Evolutionary conservation across 805 yeast species (phyloP).

Genomic region (Nadsonia fulvescens): DNA sequence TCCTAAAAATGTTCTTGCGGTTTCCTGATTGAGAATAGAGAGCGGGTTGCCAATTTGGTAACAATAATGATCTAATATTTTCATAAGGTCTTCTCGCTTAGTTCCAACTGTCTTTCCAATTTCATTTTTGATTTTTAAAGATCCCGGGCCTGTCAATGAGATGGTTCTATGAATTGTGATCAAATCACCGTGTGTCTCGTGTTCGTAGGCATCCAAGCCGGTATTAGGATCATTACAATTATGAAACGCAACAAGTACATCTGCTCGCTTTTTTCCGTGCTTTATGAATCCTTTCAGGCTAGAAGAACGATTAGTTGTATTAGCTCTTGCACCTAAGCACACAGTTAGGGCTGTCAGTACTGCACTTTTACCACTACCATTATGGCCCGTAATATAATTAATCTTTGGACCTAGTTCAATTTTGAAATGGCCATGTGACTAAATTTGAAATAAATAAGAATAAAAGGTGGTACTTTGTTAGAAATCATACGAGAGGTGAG

Average conservation of each 20-base stretch:
- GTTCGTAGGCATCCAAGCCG: slow-evolving; percentile 48
- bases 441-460: no score
- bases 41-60: slow-evolving; percentile 80
- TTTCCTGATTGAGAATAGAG: slow-evolving; percentile 84
- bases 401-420: slow-evolving; percentile 60
- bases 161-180: slow-evolving; percentile 56
- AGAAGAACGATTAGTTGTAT: slow-evolving; percentile 71
- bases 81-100: slow-evolving; percentile 47
- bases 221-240: slow-evolving; percentile 25
- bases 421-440: slow-evolving; percentile 68
- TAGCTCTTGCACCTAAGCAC: slow-evolving; percentile 78
- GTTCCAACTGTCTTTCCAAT: slow-evolving; percentile 35
- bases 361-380: slow-evolving; percentile 87
- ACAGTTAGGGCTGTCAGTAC: slow-evolving; percentile 72
- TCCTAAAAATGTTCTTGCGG: slow-evolving; percentile 77
- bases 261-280: slow-evolving; percentile 57
- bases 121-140: slow-evolving; percentile 38
- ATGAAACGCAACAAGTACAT: slow-evolving; percentile 41
- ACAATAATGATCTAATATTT: slow-evolving; percentile 49
- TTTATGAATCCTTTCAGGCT: slow-evolving; percentile 52
- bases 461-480: no score
- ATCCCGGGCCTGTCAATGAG: slow-evolving; percentile 33
- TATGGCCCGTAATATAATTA: slow-evolving; percentile 75
- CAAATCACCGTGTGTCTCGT: slow-evolving; percentile 45
- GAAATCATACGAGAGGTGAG: no score